Base-by-base conservation (phyloP, 129 eudicot species). In the Scalesia atractyloides region DNA sequence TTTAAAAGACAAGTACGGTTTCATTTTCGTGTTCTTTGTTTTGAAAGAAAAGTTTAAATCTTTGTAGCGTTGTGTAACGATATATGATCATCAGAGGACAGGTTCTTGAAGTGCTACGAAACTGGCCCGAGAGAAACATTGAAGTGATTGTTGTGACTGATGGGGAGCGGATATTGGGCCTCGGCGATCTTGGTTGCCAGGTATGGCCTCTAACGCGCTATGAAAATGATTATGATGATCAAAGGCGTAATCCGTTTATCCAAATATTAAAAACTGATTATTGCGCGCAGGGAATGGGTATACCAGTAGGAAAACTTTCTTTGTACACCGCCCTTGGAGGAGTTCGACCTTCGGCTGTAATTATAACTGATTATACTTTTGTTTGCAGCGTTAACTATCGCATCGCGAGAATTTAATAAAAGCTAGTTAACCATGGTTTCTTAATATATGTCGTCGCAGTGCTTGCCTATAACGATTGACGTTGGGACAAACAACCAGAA, bases 141-240 rank as follows among this genome's bases (percentile, higher is more conserved):
- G 92, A 92, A 78, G 98, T 92, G 26, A 92, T 92, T 49, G 96
- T 92, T 30, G 98, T 92, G 9, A 92, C 98, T 37, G 97, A 92
- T 67, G 97, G 97, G 2, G 97, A 92, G 78, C 89, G 97, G 20
- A 92, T 92, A 57, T 78, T 92, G 51, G 98, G 98, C 47, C 89
- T 92, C 5, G 98, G 98, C 10, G 98, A 92, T 80, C 96, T 83
- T 59, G 96, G 98, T 30, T 92, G 98, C 73, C 98, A 92, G 95
- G 97, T 91, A 39, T 30, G 16, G 24, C 30, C 30, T 64, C 18
- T 10, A 48, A 66, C 18, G 43, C 16, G 46, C 4, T 7, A 17
- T 20, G 15, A 34, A 10, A 22, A 9, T 26, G 41, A 24, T 24
- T 26, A 26, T 2, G 9, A 63, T 63, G 16, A 36, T 9, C 26